A percentile compares a stretch with the other conserved stretches of the same genome.
Evolutionary conservation across 2,329 filamentous ascomycete genomes (phyloP).

Genomic region (Colletotrichum godetiae): DNA sequence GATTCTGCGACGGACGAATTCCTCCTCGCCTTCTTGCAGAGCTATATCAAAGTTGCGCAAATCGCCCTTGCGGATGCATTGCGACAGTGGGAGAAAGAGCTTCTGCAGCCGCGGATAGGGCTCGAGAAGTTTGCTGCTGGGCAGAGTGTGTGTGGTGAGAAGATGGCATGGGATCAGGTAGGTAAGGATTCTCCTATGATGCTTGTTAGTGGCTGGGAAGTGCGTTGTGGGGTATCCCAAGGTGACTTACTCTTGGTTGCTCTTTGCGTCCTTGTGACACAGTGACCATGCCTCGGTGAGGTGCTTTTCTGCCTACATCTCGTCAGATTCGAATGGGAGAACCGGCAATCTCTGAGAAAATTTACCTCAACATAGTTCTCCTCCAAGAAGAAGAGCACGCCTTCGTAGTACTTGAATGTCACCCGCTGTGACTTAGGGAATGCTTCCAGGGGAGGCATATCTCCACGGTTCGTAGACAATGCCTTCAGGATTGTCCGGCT

Average conservation of each 20-base stretch:
- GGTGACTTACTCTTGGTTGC: constrained; percentile 82
- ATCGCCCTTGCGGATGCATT: constrained; percentile 85
- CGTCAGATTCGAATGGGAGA: not conserved
- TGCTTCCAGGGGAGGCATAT: constrained; percentile 81
- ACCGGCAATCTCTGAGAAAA: not conserved
- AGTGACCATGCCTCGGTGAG: constrained; percentile 84
- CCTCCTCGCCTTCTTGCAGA: constrained; percentile 84
- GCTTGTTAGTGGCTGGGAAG: constrained; percentile 13
- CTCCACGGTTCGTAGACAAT: constrained; percentile 78
- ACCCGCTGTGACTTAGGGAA: constrained; percentile 94
- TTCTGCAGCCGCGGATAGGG: constrained; percentile 81
- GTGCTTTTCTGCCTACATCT: constrained; percentile 78
- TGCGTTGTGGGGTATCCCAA: not conserved
- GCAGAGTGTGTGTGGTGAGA: constrained; percentile 87
- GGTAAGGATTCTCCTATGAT: constrained; percentile 81
- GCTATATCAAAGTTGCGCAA: constrained; percentile 86
- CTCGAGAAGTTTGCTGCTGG: constrained; percentile 75
- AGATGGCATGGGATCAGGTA: constrained; percentile 96
- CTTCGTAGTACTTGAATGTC: constrained; percentile 96
- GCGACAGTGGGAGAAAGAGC: constrained; percentile 82
- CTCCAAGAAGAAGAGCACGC: constrained; percentile 92
- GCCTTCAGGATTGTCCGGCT: constrained; percentile 91
- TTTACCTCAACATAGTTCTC: constrained; percentile 86
- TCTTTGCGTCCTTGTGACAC: constrained; percentile 77
- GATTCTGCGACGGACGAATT: constrained; percentile 92